Evolutionary conservation across 371 early-diverging fungal genomes (phyloP).

Genomic region (Zychaea mexicana): DNA sequence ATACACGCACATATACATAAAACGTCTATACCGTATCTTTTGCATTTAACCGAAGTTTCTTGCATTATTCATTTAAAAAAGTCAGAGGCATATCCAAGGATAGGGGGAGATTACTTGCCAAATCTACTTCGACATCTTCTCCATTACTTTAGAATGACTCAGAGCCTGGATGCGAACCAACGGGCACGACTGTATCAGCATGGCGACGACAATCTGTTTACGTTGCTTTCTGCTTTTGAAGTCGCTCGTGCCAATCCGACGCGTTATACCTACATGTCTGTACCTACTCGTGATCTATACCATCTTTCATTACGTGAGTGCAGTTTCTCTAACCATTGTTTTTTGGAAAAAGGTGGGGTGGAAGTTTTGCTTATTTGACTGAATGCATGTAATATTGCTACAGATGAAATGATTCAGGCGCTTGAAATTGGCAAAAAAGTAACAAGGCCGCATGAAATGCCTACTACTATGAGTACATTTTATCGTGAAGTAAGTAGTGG

Average conservation of each 20-base stretch:
- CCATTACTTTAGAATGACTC: conserved; percentile 29
- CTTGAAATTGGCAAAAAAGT: conserved; percentile 30
- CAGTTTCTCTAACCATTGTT: too few relatives aligned
- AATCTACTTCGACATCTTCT: conserved; percentile 28
- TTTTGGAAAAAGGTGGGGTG: too few relatives aligned
- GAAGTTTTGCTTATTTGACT: not conserved
- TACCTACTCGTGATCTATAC: conserved; percentile 3
- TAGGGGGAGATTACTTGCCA: conserved; percentile 29
- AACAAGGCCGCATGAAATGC: conserved; percentile 23
- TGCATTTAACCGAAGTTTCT: conserved; percentile 4
- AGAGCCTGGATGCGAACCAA: conserved; percentile 33
- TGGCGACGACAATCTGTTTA: conserved; percentile 45
- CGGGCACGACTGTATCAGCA: conserved; percentile 40
- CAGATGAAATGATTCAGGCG: conserved; percentile 37
- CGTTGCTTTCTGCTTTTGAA: conserved; percentile 42
- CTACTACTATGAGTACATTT: conserved; percentile 26
- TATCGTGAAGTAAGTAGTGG: conserved; percentile 38
- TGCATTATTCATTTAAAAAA: conserved; percentile 1
- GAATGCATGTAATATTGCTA: not conserved
- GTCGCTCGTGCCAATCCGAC: not conserved
- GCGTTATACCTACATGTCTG: conserved; percentile 1
- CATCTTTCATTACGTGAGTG: not conserved
- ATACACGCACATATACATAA: not conserved
- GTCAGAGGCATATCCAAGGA: conserved; percentile 32
- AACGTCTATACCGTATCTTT: not conserved